Evolutionary conservation across 2,329 filamentous ascomycete species (phyloP), one percentile per base, ranked within the genome.

Genomic region (Microdochium trichocladiopsis): DNA sequence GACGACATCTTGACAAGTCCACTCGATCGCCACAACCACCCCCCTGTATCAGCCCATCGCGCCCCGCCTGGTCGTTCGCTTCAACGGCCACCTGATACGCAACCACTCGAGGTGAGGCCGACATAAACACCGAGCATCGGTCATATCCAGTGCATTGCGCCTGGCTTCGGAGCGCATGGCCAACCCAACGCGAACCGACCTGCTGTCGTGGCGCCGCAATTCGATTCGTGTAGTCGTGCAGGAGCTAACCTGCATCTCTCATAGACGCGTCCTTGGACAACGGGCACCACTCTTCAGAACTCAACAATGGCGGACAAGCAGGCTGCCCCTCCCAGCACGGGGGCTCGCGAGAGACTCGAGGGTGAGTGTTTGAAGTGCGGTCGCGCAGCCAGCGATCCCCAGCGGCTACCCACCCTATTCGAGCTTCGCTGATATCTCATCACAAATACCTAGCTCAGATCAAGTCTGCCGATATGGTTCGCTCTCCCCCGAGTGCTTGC

Each of bases 381-480:
- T 37, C 12, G 33, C 14, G 12, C 18, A 37, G 33, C n/a, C n/a
- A n/a, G n/a, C n/a, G n/a, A n/a, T n/a, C n/a, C 6, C 33, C 14
- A 16, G 6, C 5, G 33, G 14, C 5, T 11, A 37, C 14, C 4
- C 33, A 37, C 14, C 18, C 12, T 6, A 4, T 16, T 37, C 6
- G 18, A 8, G 18, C 18, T 37, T 37, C 43, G 23, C 47, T 48
- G 25, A 48, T 23, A 25, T 14, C 41, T 23, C 24, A 28, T 53
- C 12, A 51, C 47, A 47, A 31, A 33, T 55, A 48, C 63, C 59
- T 66, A 99, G 94, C 90, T 57, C 91, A 96, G 75, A 86, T 99
- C 73, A 99, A 99, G 79, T 96, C 92, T 62, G 93, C 90, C 54
- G 94, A 99, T 69, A 99, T 99, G 94, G 94, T 97, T 80, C 71